Percentiles rank a stretch among this genome's conserved stretches.
Conservation (phyloP, 2,329 filamentous ascomycete genomes). For the Nemania serpens region DNA sequence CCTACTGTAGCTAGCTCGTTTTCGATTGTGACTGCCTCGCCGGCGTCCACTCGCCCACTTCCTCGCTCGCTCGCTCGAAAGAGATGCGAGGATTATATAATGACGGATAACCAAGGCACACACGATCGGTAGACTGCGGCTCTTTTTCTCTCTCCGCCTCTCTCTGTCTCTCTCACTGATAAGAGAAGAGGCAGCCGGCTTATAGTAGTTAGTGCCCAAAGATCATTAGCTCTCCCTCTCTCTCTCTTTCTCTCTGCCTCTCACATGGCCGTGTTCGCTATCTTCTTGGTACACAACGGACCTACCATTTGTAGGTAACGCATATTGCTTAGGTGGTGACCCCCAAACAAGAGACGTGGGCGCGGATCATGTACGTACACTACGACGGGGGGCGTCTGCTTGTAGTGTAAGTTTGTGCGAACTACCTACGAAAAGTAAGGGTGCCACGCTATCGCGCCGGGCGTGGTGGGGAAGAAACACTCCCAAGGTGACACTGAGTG, state of each 20-base stretch:
- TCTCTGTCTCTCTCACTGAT: slow-evolving; percentile 1
- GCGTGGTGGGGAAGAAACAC: slow-evolving; percentile 16
- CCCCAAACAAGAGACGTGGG: slow-evolving; percentile 16
- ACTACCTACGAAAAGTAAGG: slow-evolving; percentile 7
- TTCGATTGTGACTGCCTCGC: neutral
- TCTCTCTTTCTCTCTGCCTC: too few species aligned
- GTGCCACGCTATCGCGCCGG: slow-evolving; percentile 26
- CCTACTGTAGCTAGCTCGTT: neutral
- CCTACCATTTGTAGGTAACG: slow-evolving; percentile 10
- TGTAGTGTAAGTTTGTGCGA: slow-evolving; percentile 7
- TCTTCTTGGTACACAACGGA: slow-evolving; percentile 1
- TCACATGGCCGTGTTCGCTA: slow-evolving; percentile 7
- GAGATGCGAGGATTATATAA: too few species aligned
- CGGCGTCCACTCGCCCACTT: neutral
- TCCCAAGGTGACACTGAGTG: slow-evolving; percentile 11
- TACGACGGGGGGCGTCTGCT: slow-evolving; percentile 1
- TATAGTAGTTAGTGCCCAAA: neutral
- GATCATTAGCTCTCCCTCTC: neutral
- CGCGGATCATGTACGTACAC: slow-evolving; percentile 10
- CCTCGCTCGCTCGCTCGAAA: too few species aligned
- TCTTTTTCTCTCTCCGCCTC: neutral
- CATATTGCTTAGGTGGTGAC: slow-evolving; percentile 4
- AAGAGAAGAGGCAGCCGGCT: slow-evolving; percentile 10
- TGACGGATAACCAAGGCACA: too few species aligned
- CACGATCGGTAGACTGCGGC: slow-evolving; percentile 10